phyloP scores from a whole-genome alignment of 23 red algal species.

The Cyanidiococcus yangmingshanensis region DNA sequence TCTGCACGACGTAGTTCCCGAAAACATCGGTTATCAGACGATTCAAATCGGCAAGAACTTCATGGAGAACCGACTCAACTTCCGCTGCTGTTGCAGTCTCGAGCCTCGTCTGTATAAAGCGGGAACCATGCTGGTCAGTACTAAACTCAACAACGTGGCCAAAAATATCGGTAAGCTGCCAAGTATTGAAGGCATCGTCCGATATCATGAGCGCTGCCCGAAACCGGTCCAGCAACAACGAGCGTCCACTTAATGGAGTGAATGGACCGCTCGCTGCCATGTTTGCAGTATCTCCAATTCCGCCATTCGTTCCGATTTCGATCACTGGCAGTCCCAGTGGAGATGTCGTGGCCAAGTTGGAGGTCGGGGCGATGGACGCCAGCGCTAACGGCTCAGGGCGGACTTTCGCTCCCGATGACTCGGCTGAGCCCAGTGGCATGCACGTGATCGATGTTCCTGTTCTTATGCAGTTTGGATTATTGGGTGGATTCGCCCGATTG shows the following conservation, averaged over 20 bases:
- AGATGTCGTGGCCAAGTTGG: too few relatives aligned
- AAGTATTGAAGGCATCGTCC: constrained; percentile 27
- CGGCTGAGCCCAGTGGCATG: too few relatives aligned
- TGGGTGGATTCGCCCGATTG: too few relatives aligned
- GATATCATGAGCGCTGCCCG: background rate
- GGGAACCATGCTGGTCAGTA: constrained; percentile 95
- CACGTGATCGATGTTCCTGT: too few relatives aligned
- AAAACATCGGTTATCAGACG: constrained; percentile 95
- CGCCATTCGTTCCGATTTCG: too few relatives aligned
- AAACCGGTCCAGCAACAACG: background rate
- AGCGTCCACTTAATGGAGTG: background rate
- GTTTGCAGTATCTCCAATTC: too few relatives aligned
- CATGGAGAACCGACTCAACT: constrained; percentile 43
- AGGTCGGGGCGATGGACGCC: too few relatives aligned
- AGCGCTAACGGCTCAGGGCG: too few relatives aligned
- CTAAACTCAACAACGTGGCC: constrained; percentile 93
- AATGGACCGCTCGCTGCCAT: too few relatives aligned
- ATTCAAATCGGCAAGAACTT: constrained; percentile 55
- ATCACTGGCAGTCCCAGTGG: too few relatives aligned
- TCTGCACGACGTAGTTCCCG: constrained; percentile 97
- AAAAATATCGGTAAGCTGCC: constrained; percentile 65
- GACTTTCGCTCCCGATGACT: too few relatives aligned
- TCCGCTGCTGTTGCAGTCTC: constrained; percentile 49
- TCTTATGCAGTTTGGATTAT: too few relatives aligned
- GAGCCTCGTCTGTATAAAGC: constrained; percentile 95